phyloP scores from a whole-genome alignment of 495 filamentous ascomycete species.

The Sordaria brevicollis region DNA sequence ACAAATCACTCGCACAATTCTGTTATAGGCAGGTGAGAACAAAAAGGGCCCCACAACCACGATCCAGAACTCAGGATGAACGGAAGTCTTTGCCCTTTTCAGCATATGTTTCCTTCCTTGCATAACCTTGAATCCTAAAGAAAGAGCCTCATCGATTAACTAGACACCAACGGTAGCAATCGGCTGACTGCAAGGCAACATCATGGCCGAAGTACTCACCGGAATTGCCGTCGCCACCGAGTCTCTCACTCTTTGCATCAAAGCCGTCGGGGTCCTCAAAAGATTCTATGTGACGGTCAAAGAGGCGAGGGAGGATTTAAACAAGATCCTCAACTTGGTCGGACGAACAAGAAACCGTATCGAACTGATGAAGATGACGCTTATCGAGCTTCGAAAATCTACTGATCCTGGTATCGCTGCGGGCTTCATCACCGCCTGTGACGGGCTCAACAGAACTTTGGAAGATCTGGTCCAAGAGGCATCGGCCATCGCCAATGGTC shows the following conservation, averaged over 20 bases:
- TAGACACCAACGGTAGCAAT: background rate
- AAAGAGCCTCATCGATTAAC: background rate
- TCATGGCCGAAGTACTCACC: background rate
- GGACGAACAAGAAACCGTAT: background rate
- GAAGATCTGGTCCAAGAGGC: background rate
- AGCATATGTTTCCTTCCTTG: background rate
- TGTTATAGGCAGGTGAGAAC: background rate
- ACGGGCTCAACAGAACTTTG: background rate
- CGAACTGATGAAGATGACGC: background rate
- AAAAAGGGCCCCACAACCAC: background rate
- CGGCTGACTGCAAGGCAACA: background rate
- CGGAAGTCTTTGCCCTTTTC: background rate
- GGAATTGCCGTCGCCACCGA: background rate
- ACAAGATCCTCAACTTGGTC: background rate
- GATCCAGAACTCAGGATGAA: background rate
- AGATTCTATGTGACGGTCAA: background rate
- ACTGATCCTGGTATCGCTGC: background rate
- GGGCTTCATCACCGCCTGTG: background rate
- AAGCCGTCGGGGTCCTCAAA: background rate
- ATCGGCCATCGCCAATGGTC: background rate
- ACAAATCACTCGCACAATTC: background rate
- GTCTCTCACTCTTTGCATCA: background rate
- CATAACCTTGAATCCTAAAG: background rate
- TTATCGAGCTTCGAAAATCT: background rate
- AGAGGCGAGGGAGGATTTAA: background rate